A percentile compares a stretch with the other conserved stretches of the same genome.
phyloP scores from a whole-genome alignment of 208 protist genomes.

The Acanthamoeba healyi region DNA sequence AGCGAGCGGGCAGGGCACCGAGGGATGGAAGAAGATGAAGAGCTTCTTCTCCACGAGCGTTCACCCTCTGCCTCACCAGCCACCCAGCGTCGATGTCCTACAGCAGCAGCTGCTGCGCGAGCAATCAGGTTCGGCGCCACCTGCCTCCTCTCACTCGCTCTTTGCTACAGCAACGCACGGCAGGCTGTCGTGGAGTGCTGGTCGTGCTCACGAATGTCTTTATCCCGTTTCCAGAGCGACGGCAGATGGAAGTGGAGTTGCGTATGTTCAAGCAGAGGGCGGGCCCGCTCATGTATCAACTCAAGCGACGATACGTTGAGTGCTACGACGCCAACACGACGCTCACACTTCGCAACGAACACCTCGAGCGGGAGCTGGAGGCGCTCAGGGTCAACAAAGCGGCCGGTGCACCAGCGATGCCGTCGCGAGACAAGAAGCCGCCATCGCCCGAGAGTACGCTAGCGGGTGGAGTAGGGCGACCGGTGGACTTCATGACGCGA shows the following conservation, averaged over 20 bases:
- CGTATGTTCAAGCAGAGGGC: not conserved
- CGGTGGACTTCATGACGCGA: not conserved
- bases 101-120: not conserved
- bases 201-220: too few species aligned
- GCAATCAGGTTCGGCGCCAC: not conserved
- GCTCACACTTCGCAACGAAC: not conserved
- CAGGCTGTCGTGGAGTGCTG: too few species aligned
- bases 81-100: not conserved
- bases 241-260: not conserved
- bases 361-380: not conserved
- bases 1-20: not conserved
- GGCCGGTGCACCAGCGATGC: not conserved
- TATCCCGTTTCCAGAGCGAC: not conserved
- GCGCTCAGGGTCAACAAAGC: not conserved
- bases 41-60: conserved; percentile 43
- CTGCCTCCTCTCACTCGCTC: not conserved
- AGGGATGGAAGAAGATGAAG: conserved; percentile 46
- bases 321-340: conserved; percentile 26
- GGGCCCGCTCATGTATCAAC: not conserved
- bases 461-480: not conserved
- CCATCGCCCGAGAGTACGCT: not conserved
- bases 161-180: not conserved
- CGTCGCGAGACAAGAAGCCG: not conserved
- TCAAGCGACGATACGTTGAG: conserved; percentile 4
- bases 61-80: not conserved